Evolutionary conservation across 495 filamentous ascomycete species (phyloP).

Genomic region (Friedmanniomyces simplex): DNA sequence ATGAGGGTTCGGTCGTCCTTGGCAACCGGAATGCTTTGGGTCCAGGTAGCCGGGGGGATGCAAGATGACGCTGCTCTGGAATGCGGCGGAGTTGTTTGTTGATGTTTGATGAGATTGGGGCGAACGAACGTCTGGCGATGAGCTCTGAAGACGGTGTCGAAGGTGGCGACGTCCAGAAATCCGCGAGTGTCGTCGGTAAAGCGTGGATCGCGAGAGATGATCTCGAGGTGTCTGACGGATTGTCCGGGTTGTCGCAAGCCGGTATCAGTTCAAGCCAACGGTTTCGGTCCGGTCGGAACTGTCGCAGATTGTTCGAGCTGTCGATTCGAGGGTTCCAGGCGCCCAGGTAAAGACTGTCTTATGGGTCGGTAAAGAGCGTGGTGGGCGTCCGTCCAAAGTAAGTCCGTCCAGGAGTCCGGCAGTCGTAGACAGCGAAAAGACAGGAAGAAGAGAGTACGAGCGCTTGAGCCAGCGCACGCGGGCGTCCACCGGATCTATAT

Average conservation of each 20-base stretch:
- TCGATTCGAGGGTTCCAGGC: too few relatives aligned
- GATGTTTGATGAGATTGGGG: not conserved
- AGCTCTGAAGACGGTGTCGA: not conserved
- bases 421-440: not conserved
- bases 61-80: not conserved
- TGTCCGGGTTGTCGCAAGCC: not conserved
- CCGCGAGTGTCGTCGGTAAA: not conserved
- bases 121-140: not conserved
- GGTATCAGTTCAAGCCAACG: not conserved
- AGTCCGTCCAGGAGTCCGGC: not conserved
- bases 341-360: not conserved
- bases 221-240: too few relatives aligned
- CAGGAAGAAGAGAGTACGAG: not conserved
- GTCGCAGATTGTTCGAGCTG: not conserved
- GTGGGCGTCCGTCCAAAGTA: not conserved
- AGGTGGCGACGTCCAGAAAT: not conserved
- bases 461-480: not conserved
- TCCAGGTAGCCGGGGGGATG: not conserved
- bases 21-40: not conserved
- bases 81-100: constrained; percentile 4
- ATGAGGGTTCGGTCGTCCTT: not conserved
- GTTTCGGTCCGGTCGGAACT: not conserved
- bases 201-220: not conserved
- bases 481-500: not conserved
- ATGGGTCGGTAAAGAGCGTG: not conserved